A percentile compares a stretch with the other conserved stretches of the same genome.
Evolutionary conservation across 2,329 filamentous ascomycete genomes (phyloP).

Genomic region (Xylaria sp.): DNA sequence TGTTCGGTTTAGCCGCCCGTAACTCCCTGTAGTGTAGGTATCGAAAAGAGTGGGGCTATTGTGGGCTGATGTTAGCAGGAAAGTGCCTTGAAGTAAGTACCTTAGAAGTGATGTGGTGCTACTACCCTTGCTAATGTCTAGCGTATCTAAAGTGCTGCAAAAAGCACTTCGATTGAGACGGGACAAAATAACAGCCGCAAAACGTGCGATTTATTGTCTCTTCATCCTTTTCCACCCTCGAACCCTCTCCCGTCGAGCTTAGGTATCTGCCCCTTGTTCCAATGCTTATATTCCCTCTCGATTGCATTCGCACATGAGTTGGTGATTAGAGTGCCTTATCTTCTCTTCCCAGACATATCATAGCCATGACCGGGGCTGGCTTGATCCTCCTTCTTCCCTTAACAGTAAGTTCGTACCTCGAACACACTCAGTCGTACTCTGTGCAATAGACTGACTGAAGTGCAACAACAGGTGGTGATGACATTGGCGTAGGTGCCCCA

Average conservation of each 20-base stretch:
- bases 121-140: slow-evolving; percentile 11
- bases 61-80: neutral
- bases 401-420: slow-evolving; percentile 43
- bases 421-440: slow-evolving; percentile 3
- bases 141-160: slow-evolving; percentile 18
- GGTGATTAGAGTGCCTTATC: slow-evolving; percentile 38
- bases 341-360: slow-evolving; percentile 35
- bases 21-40: too few relatives aligned
- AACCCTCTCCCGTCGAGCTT: neutral
- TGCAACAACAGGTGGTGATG: slow-evolving; percentile 50
- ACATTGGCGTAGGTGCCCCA: slow-evolving; percentile 50
- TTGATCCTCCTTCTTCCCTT: slow-evolving; percentile 52
- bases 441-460: slow-evolving; percentile 39
- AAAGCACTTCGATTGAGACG: slow-evolving; percentile 14
- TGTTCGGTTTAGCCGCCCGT: neutral
- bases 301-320: slow-evolving; percentile 41
- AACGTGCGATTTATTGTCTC: slow-evolving; percentile 19
- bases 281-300: slow-evolving; percentile 24
- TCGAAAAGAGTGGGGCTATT: neutral
- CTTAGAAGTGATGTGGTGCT: slow-evolving; percentile 31
- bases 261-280: slow-evolving; percentile 1
- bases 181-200: slow-evolving; percentile 25
- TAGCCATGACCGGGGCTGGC: slow-evolving; percentile 49
- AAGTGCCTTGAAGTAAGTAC: neutral
- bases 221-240: slow-evolving; percentile 1